Evolutionary conservation across 495 filamentous ascomycete genomes (phyloP).

Genomic region (Xylaria palmicola): DNA sequence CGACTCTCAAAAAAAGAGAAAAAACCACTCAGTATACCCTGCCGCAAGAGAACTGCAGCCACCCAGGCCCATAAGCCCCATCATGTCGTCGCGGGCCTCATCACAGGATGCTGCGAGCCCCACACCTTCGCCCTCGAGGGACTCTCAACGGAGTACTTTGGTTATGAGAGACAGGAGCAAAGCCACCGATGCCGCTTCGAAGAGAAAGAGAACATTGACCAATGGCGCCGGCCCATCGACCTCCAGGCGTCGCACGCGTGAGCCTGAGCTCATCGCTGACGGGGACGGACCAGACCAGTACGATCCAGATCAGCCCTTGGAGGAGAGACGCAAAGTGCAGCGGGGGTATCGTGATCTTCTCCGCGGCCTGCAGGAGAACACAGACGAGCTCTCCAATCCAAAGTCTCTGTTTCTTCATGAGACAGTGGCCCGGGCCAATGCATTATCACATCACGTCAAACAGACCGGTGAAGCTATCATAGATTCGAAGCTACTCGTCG

Average conservation of each 20-base stretch:
- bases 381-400: slow-evolving; percentile 61
- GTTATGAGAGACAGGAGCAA: slow-evolving; percentile 36
- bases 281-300: slow-evolving; percentile 58
- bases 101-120: slow-evolving; percentile 19
- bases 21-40: too few species aligned
- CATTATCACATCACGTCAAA: slow-evolving; percentile 66
- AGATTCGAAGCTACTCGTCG: slow-evolving; percentile 81
- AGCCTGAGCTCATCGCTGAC: slow-evolving; percentile 35
- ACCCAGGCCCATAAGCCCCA: not conserved
- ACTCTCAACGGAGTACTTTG: slow-evolving; percentile 22
- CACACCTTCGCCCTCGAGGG: slow-evolving; percentile 11
- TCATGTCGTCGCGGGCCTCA: slow-evolving; percentile 28
- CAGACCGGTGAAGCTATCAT: slow-evolving; percentile 92
- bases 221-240: slow-evolving; percentile 40
- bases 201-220: slow-evolving; percentile 53
- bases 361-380: slow-evolving; percentile 67
- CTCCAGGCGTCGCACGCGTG: slow-evolving; percentile 39
- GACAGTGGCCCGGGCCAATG: slow-evolving; percentile 64
- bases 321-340: slow-evolving; percentile 70
- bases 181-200: slow-evolving; percentile 37
- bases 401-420: slow-evolving; percentile 60
- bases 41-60: not conserved
- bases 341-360: slow-evolving; percentile 66
- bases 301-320: slow-evolving; percentile 83
- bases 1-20: not conserved